These are phyloP conservation scores for Syncephalastrum monosporum DNA, from an alignment of 371 early-diverging fungal genomes.

Conservation along the genomic window DNA sequence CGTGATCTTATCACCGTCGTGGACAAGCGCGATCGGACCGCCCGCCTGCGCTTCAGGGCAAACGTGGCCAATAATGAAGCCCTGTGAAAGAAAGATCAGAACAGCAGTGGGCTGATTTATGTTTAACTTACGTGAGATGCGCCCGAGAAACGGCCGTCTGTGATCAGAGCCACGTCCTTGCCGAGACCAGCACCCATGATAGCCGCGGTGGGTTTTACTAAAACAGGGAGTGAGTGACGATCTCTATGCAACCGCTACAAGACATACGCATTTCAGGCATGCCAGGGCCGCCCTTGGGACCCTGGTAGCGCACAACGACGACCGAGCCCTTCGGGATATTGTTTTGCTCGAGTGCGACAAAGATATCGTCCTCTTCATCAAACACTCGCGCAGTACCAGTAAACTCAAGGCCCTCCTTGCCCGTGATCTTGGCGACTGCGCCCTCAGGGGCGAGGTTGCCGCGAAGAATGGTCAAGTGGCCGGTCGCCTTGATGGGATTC, in stretches of 20 bases:
- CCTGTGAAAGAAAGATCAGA: conserved; percentile 35
- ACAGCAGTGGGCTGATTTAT: background rate
- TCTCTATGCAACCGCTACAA: background rate
- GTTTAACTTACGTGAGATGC: conserved; percentile 78
- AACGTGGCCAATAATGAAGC: conserved; percentile 98
- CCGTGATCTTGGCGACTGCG: conserved; percentile 97
- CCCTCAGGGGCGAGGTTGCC: conserved; percentile 97
- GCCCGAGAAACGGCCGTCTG: conserved; percentile 97
- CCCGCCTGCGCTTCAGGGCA: conserved; percentile 97
- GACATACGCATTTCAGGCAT: conserved; percentile 85
- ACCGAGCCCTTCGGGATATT: conserved; percentile 76
- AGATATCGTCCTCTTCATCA: conserved; percentile 89
- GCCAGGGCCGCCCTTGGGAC: conserved; percentile 91
- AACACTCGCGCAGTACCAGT: conserved; percentile 86
- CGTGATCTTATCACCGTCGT: conserved; percentile 82
- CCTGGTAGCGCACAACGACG: conserved; percentile 82
- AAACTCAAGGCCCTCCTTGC: conserved; percentile 93
- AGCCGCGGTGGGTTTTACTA: conserved; percentile 90
- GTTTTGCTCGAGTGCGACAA: conserved; percentile 78
- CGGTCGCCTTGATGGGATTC: conserved; percentile 89
- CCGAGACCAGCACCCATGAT: conserved; percentile 99
- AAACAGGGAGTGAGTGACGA: background rate
- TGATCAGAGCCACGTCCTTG: conserved; percentile 92
- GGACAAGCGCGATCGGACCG: conserved; percentile 90
- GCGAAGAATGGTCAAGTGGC: conserved; percentile 90